Evolutionary conservation across 2,329 filamentous ascomycete species (phyloP).

Genomic region (Mariannaea sp.): DNA sequence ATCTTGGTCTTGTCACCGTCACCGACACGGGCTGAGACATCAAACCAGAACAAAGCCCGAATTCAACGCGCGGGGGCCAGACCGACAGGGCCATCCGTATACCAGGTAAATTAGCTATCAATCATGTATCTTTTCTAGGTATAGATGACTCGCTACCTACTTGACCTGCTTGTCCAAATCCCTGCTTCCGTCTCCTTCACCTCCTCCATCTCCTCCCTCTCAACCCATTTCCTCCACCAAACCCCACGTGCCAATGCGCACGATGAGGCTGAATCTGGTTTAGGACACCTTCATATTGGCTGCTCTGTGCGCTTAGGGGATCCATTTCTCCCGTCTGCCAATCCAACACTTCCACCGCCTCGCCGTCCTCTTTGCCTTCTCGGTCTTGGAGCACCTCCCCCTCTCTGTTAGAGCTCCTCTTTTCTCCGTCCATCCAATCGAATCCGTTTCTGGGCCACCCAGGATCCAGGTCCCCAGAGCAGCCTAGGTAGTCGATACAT

Average conservation of each 20-base stretch:
- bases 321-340: slow-evolving; percentile 14
- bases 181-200: background rate
- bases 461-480: slow-evolving; percentile 5
- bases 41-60: no score
- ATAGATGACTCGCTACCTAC: background rate
- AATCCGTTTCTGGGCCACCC: slow-evolving; percentile 8
- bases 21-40: background rate
- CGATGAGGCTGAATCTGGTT: slow-evolving; percentile 39
- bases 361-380: slow-evolving; percentile 20
- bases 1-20: background rate
- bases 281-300: slow-evolving; percentile 36
- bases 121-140: background rate
- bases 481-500: slow-evolving; percentile 2
- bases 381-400: slow-evolving; percentile 8
- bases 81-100: background rate
- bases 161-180: background rate
- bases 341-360: slow-evolving; percentile 3
- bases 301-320: background rate
- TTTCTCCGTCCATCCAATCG: background rate
- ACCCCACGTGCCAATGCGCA: slow-evolving; percentile 37
- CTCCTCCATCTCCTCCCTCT: slow-evolving; percentile 10
- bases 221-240: slow-evolving; percentile 26
- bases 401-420: background rate
- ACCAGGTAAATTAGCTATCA: background rate
- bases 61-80: no score